Conservation (phyloP, 2,329 filamentous ascomycete species). For the Tolypocladium tropicale region DNA sequence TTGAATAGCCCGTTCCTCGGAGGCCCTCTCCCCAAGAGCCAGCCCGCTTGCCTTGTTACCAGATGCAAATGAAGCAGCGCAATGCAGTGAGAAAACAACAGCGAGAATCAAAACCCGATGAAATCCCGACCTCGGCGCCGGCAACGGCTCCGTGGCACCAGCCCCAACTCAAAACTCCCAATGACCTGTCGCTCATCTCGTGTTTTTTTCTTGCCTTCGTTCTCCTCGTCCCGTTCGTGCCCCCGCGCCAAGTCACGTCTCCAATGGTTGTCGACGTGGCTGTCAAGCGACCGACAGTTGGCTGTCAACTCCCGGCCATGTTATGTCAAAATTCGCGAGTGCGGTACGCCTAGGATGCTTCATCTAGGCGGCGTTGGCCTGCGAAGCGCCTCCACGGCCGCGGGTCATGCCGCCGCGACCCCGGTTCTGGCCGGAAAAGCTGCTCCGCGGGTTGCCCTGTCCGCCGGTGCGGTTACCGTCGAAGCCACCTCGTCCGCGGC, state of each 20-base stretch:
- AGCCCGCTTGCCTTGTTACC: conserved; percentile 1
- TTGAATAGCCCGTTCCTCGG: neutral
- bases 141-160: conserved; percentile 17
- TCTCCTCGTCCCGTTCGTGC: neutral
- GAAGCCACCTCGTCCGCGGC: conserved; percentile 57
- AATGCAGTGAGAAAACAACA: conserved; percentile 10
- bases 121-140: conserved; percentile 9
- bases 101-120: conserved; percentile 8
- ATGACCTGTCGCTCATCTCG: conserved; percentile 10
- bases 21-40: neutral
- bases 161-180: conserved; percentile 20
- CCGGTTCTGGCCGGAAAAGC: conserved; percentile 56
- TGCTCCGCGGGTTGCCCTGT: conserved; percentile 53
- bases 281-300: neutral
- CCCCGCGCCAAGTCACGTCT: neutral
- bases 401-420: conserved; percentile 58
- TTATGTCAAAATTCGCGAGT: neutral
- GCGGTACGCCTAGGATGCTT: neutral
- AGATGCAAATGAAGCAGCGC: conserved; percentile 7
- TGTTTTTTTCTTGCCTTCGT: neutral
- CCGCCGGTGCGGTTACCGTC: conserved; percentile 50
- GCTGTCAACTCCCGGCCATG: neutral
- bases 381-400: conserved; percentile 47
- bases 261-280: neutral
- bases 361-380: conserved; percentile 40